A percentile compares a stretch with the other conserved stretches of the same genome.
phyloP scores from a whole-genome alignment of 331 rosid species.

The Cydonia oblonga region DNA sequence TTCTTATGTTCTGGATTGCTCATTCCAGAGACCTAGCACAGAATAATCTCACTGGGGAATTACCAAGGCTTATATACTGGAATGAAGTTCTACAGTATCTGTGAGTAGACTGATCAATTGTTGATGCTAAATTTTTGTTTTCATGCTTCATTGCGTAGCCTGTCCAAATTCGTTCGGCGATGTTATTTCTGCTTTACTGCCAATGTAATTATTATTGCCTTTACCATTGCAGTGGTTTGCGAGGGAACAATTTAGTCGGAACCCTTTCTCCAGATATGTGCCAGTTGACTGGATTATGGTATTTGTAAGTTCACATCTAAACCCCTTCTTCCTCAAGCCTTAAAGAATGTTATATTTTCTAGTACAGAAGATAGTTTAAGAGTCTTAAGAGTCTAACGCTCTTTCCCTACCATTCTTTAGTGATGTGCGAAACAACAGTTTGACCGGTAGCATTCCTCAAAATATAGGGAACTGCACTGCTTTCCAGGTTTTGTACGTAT shows the following conservation, averaged over 20 bases:
- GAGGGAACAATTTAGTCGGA: constrained; percentile 87
- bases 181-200: not conserved
- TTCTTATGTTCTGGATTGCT: not conserved
- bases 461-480: constrained; percentile 85
- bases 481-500: constrained; percentile 96
- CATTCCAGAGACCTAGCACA: constrained; percentile 74
- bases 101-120: constrained; percentile 37
- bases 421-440: constrained; percentile 89
- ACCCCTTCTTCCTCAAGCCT: not conserved
- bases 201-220: not conserved
- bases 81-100: constrained; percentile 94
- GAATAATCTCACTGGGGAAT: constrained; percentile 82
- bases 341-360: not conserved
- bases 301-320: constrained; percentile 63
- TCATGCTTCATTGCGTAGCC: not conserved
- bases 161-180: not conserved
- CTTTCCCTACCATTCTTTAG: constrained; percentile 16
- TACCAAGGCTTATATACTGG: constrained; percentile 96
- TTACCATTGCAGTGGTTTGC: constrained; percentile 54
- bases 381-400: not conserved
- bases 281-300: constrained; percentile 92
- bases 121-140: not conserved
- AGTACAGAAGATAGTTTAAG: not conserved
- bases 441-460: constrained; percentile 81
- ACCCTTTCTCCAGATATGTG: constrained; percentile 84